phyloP scores from a whole-genome alignment of 2,329 filamentous ascomycete genomes.

The Macrophomina tecta region DNA sequence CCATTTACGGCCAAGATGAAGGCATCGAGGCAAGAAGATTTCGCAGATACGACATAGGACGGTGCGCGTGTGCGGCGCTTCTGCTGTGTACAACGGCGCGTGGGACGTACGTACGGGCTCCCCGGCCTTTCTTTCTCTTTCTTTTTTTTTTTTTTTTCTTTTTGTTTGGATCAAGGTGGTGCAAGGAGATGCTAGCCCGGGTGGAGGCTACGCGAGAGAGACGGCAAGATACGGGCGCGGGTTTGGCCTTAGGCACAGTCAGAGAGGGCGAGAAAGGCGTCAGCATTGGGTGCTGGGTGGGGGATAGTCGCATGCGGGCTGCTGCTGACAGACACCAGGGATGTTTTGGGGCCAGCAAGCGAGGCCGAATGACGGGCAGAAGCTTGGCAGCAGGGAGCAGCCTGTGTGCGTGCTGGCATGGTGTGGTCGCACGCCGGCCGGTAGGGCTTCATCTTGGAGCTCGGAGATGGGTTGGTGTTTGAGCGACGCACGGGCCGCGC shows the following conservation, averaged over 20 bases:
- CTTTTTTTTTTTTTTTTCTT: not conserved
- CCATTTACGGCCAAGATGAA: no score
- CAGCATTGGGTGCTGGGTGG: not conserved
- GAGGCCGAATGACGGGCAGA: not conserved
- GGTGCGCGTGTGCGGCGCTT: no score
- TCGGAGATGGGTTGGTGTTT: not conserved
- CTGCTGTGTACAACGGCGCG: no score
- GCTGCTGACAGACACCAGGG: slow-evolving; percentile 12
- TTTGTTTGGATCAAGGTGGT: not conserved
- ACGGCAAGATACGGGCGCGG: not conserved
- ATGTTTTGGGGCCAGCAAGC: slow-evolving; percentile 1
- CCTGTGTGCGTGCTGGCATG: not conserved
- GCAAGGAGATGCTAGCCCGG: not conserved
- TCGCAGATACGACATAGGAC: no score
- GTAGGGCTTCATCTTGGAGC: not conserved
- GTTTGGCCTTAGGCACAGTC: not conserved
- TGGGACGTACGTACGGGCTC: no score
- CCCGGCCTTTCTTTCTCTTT: no score
- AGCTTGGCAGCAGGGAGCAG: not conserved
- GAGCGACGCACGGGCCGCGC: not conserved
- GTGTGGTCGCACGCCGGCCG: slow-evolving; percentile 8
- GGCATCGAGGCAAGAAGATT: no score
- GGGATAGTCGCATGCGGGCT: not conserved
- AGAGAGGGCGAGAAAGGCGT: not conserved
- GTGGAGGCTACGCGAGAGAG: not conserved